Base-by-base conservation (phyloP, 768 basidiomycete species). In the Astraeus odoratus region DNA sequence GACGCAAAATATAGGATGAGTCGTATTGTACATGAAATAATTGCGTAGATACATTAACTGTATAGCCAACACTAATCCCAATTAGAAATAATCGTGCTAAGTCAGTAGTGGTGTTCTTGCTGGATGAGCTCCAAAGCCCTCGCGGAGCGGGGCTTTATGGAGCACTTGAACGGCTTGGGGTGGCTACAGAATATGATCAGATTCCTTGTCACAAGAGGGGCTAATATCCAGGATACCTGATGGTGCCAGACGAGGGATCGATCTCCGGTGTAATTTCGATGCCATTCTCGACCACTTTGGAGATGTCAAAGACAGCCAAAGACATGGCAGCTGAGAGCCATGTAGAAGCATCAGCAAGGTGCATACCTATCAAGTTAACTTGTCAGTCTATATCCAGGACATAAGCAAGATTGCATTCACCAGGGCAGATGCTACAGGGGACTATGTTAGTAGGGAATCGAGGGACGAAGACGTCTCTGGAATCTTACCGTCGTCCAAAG, bases 101-200 rank as follows among this genome's bases (percentile, higher is more conserved):
- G 26, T 63, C 39, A 65, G 8, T 57, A 33, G 29, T 43, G 47
- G 1, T 65, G 67, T 51, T 77, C 75, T 20, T 69, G 65, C 22
- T 74, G 73, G 39, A 81, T 78, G 26, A 81, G 56, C 16, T 74
- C 67, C 37, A 76, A 55, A 9, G 80, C 76, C 53, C 71, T 75
- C 42, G 73, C 71, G 3, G 78, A 81, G 18, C 81, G 74, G n/a
- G 81, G 80, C 53, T 66, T 75, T 51, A 83, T 71, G 16, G 67
- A 59, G 51, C 81, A 82, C 51, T 73, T 72, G 66, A 78, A 83
- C 15, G 81, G 74, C 51, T 74, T 75, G 4, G 80, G 81, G 51
- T 81, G 81, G 55, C 81, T 69, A 42, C 27, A 36, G 26, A n/a
- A 8, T 27, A 27, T 19, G n/a, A 3, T 29, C 26, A 41, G 9